Base-by-base conservation (phyloP, 768 basidiomycete species). In the Amanita exitialis region DNA sequence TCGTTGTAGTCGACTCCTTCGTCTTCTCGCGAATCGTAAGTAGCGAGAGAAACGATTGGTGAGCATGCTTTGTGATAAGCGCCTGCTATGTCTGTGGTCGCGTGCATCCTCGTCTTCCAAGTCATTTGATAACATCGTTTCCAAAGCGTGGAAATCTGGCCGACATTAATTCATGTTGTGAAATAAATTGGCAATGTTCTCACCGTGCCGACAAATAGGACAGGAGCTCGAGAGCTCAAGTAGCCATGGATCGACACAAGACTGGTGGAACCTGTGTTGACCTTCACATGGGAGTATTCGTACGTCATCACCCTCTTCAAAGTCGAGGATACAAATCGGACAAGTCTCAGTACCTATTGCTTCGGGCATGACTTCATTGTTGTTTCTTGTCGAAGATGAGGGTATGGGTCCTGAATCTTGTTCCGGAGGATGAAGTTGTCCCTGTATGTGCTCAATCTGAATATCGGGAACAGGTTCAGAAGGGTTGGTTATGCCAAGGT, bases 301-400 rank as follows among this genome's bases (percentile, higher is more conserved):
- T 12, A 96, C 67, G 63, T 95, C 90, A 59, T 97, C 94, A 1
- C 92, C 94, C 54, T 89, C 86, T 63, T 93, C 88, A 59, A 97
- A 97, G 58, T 95, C 92, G 41, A 90, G 75, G 53, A 97, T 85
- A 64, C 94, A 97, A 54, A 97, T 97, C 4, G 94, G 93, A 68
- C 94, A 97, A 10, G 85, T 90, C 65, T 92, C 87, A 35, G 79
- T 77, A 4, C 86, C 86, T 32, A 90, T 88, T 12, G 77, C 74
- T 35, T 75, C 79, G 1, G 82, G 84, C 46, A 79, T 71, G 13
- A 78, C 64, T 34, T 76, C 73, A 49, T 71, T 67, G 21, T 58
- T 30, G 27, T 21, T 48, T 27, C 8, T 38, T 6, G 8, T 30
- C 23, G 37, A 43, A 21, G 39, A 21, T 32, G 48, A 44, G 28